Evolutionary conservation across 495 filamentous ascomycete genomes (phyloP).

Genomic region (Neurospora tetrasperma): DNA sequence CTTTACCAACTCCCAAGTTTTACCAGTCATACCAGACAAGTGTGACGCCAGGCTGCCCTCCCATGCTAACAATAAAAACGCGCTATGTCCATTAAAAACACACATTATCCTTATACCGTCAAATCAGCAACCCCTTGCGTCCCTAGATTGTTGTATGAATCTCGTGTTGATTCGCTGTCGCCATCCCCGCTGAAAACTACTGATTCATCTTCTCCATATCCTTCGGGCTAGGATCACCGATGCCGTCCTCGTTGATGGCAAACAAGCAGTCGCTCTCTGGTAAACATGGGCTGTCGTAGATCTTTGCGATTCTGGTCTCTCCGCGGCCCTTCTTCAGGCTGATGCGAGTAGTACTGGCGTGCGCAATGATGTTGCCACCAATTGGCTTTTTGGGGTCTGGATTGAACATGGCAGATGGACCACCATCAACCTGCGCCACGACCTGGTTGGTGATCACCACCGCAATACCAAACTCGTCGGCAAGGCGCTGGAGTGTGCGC

Average conservation of each 20-base stretch:
- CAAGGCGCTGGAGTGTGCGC: constrained; percentile 84
- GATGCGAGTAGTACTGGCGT: constrained; percentile 82
- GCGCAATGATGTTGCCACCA: constrained; percentile 96
- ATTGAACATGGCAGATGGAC: constrained; percentile 94
- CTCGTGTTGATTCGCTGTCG: not conserved
- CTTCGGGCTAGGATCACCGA: constrained; percentile 90
- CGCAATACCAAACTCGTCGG: constrained; percentile 96
- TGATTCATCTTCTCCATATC: constrained; percentile 65
- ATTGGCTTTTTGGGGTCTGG: constrained; percentile 99
- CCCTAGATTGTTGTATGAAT: not conserved
- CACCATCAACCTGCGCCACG: constrained; percentile 94
- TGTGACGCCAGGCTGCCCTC: not conserved
- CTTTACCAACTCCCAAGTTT: not conserved
- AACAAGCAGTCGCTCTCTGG: constrained; percentile 95
- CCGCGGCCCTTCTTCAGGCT: constrained; percentile 91
- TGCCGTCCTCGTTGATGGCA: constrained; percentile 93
- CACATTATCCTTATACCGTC: not conserved
- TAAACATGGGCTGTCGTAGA: constrained; percentile 95
- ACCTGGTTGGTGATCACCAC: constrained; percentile 99
- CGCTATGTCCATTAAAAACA: not conserved
- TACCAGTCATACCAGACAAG: not conserved
- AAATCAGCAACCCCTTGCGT: not conserved
- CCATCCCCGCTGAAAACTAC: constrained; percentile 4
- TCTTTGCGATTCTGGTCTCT: constrained; percentile 95
- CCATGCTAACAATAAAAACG: not conserved